Conservation (phyloP, 768 basidiomycete species). For the Leccinum rimulosum region DNA sequence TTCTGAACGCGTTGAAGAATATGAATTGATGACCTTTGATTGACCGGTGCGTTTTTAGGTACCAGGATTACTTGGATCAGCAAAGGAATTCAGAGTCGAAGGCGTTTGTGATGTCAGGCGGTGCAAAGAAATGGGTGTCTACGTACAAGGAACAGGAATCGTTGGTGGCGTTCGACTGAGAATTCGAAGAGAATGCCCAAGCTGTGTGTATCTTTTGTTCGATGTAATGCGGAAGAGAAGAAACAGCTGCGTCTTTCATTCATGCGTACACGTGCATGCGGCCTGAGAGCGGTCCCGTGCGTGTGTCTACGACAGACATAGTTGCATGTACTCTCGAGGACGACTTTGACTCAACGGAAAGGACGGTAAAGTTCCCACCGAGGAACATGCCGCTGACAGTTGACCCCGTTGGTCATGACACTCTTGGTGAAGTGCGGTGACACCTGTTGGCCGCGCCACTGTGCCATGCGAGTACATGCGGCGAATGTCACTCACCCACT, state of each 20-base stretch:
- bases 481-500: neutral
- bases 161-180: slow-evolving; percentile 22
- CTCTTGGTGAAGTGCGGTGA: slow-evolving; percentile 3
- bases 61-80: slow-evolving; percentile 46
- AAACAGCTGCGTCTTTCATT: neutral
- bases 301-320: neutral
- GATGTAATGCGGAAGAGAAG: neutral
- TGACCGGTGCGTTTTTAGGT: slow-evolving; percentile 33
- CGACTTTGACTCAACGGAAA: neutral
- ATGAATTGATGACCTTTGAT: neutral
- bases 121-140: slow-evolving; percentile 39
- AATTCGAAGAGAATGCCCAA: neutral
- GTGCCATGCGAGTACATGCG: neutral
- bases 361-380: neutral
- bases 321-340: neutral
- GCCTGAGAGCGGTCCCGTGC: neutral
- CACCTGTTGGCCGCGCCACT: neutral
- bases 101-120: slow-evolving; percentile 43
- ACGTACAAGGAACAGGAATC: slow-evolving; percentile 29
- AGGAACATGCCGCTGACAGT: neutral
- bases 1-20: slow-evolving; percentile 6
- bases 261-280: neutral
- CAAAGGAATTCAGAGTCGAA: slow-evolving; percentile 32
- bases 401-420: neutral
- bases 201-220: neutral